Base-by-base conservation (phyloP, 2,329 filamentous ascomycete genomes). In the Hymenoscyphus infarciens region DNA sequence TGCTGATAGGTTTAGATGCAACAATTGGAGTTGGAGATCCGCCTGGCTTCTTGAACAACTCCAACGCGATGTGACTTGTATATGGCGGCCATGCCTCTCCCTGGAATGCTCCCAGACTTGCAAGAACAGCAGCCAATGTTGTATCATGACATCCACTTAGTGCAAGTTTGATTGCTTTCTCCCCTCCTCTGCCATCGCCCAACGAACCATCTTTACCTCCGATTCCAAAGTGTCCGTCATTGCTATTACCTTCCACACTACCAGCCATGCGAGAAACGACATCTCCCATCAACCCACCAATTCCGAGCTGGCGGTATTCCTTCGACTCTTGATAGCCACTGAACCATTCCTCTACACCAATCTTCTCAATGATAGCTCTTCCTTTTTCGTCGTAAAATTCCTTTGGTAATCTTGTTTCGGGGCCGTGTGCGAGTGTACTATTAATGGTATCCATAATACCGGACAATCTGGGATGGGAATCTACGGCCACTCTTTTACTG, bases 401-500 rank as follows among this genome's bases (percentile, higher is more conserved):
- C 10, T 82, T 80, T 0, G 95, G 95, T 2, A 98, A 82, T 55
- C 83, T 86, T 0, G 93, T 97, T 54, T 84, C 83, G 0, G 89
- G 85, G 0, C 91, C 91, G 74, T 98, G 95, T 2, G 93, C 94
- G 13, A 90, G 81, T 0, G 92, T 96, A 6, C 91, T 86, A 74
- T 97, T 98, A 72, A 98, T 84, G 0, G 91, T 95, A 77, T 99
- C 95, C 89, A 96, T 92, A 71, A 99, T 89, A 60, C 95, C 95
- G 5, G 87, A 92, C 13, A 98, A 81, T 54, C 93, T 83, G 0
- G 95, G 95, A 64, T 88, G 88, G 0, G 87, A 88, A 75, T 97
- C 92, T 8, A 98, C 91, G 29, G 89, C 90, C 8, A 97, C 87
- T 45, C 82, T 81, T 11, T 83, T 83, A 33, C 80, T 82, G 39